Evolutionary conservation across 768 basidiomycete genomes (phyloP), one percentile per base, ranked within the genome.

Genomic region (Phanerochaete carnosa): DNA sequence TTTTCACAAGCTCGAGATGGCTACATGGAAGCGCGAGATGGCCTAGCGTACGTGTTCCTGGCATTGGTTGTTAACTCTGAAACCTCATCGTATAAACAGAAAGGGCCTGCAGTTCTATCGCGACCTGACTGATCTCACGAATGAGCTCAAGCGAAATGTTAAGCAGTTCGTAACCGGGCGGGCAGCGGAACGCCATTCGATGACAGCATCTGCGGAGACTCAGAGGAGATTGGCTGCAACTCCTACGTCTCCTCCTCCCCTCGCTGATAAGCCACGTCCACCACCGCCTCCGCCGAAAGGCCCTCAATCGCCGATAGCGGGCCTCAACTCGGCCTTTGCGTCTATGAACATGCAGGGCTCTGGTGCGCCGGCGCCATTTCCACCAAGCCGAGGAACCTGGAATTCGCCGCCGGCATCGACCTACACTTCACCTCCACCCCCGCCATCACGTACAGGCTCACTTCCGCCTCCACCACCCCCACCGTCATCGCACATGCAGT

Each of bases 51-150:
- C 62, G 90, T 86, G n/a, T 39, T 55, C 58, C 61, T 49, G 28
- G 23, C 54, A 7, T 68, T 65, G 45, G 62, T 59, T 52, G 43
- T 45, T 12, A 19, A 19, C 11, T 4, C 19, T 39, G 26, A 30
- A 30, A 45, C 57, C 16, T 64, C 57, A 45, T 32, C 25, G 32
- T 15, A 32, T 45, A 13, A 65, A 64, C 70, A 94, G 92, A 13
- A 95, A 95, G 71, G 96, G 95, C 0, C 76, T 94, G 1, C 85
- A 89, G 46, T 99, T 96, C 74, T 98, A 99, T 71, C 80, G 78
- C 6, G 92, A 95, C 63, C 80, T 98, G 15, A 81, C 79, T 0
- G 84, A 86, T 19, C 73, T 95, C 37, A 79, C 86, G 12, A 67
- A 75, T 0, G 82, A 79, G 8, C 80, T 98, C 4, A 76, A 80